Conservation (phyloP, 176 grass and related monocot genomes). For the Rhynchospora tenuis region DNA sequence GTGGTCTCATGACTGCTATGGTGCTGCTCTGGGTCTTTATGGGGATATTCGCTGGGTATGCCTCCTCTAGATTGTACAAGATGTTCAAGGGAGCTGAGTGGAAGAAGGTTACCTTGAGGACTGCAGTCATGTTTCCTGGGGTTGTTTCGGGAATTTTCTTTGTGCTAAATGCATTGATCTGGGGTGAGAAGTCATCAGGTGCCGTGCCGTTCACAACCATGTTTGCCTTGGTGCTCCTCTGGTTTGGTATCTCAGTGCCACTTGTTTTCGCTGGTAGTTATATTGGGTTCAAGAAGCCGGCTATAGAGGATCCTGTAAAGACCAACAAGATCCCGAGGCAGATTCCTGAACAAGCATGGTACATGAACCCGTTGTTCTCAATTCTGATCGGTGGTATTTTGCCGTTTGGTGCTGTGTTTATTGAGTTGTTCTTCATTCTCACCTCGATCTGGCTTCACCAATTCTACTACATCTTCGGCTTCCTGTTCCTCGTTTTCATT, state of each 20-base stretch:
- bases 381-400: conserved; percentile 85
- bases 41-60: conserved; percentile 75
- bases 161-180: conserved; percentile 69
- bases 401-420: conserved; percentile 89
- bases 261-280: conserved; percentile 77
- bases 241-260: conserved; percentile 81
- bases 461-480: conserved; percentile 96
- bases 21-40: conserved; percentile 85
- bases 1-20: conserved; percentile 79
- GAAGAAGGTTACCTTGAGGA: conserved; percentile 69
- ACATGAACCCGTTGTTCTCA: conserved; percentile 72
- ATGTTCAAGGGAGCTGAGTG: conserved; percentile 73
- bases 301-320: conserved; percentile 62
- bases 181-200: conserved; percentile 79
- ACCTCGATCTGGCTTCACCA: conserved; percentile 91
- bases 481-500: conserved; percentile 79
- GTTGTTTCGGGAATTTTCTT: conserved; percentile 66
- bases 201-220: conserved; percentile 94
- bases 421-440: conserved; percentile 97
- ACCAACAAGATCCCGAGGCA: conserved; percentile 82
- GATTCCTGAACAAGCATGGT: conserved; percentile 81
- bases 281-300: conserved; percentile 64
- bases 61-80: conserved; percentile 64
- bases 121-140: conserved; percentile 64
- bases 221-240: conserved; percentile 80